A percentile compares a stretch with the other conserved stretches of the same genome.
Conservation (phyloP, 345 rosid species). For the Corymbia maculata region DNA sequence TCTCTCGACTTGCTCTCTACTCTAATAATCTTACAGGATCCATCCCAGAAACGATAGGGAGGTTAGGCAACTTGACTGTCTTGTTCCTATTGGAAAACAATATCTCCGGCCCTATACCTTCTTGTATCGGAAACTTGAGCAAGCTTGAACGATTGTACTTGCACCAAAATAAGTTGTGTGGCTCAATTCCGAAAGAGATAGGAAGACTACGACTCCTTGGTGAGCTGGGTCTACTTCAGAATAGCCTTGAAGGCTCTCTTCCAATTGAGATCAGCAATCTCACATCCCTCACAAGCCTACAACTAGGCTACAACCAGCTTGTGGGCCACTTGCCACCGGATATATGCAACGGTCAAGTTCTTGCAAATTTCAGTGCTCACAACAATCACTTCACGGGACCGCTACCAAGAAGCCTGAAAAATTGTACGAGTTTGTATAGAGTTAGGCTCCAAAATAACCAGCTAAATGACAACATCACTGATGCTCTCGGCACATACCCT, state of each 20-base stretch:
- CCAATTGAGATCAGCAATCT: neutral
- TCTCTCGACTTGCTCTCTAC: neutral
- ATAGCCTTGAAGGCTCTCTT: neutral
- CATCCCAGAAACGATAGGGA: neutral
- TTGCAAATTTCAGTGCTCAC: neutral
- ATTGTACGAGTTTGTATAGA: conserved; percentile 1
- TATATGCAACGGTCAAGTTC: neutral
- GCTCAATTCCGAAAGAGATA: neutral
- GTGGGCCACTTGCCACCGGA: neutral
- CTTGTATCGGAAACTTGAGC: neutral
- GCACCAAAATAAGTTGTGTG: neutral
- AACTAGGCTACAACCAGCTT: neutral
- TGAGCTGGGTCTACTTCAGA: neutral
- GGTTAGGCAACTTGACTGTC: neutral
- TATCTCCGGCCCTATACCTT: neutral
- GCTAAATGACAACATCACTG: neutral
- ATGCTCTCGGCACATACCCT: conserved; percentile 1
- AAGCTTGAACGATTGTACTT: neutral
- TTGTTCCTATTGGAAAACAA: neutral
- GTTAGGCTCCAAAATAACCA: neutral
- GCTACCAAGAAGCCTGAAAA: neutral
- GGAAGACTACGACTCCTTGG: neutral
- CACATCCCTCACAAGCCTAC: neutral
- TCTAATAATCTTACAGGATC: neutral
- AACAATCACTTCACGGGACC: neutral